Evolutionary conservation across 345 rosid genomes (phyloP), one percentile per base, ranked within the genome.

Genomic region (Rhodomyrtus tomentosa): DNA sequence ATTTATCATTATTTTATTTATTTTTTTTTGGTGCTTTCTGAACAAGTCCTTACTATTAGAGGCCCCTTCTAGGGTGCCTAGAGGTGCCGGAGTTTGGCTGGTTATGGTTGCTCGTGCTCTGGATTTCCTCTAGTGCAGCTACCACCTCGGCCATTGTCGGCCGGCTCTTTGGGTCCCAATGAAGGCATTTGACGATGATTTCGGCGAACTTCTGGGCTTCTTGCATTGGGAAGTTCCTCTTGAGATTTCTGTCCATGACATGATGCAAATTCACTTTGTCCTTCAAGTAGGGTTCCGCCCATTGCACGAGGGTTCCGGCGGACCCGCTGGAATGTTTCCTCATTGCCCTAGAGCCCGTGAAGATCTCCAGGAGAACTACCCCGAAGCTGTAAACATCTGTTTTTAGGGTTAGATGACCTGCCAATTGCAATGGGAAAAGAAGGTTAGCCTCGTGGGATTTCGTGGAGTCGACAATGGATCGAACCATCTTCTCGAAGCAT

Each of bases 371-470:
- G 14, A 89, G 88, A 72, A 88, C 89, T 12, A 88, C 88, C 36
- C 89, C 90, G 32, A 89, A 89, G 83, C 91, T 90, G 76, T 62
- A 88, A 15, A 88, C 87, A 83, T 90, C 90, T 21, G 87, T 59
- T 82, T 84, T 86, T 20, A 84, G 79, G 3, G 88, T 88, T 83
- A 82, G 82, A 81, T 54, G 87, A 29, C 90, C 88, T 88, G 85
- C 36, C 29, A 86, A 55, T 81, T 9, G 18, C 3, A 82, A 51
- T 24, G 81, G 52, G 4, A 50, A 81, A 58, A 76, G 85, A 72
- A n/a, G 3, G 29, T 50, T 18, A 29, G 76, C 54, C 36, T 10
- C 2, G 32, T 7, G 32, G 53, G 25, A 24, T 36, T 55, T 49
- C 10, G 21, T 27, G 3, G 40, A 10, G 36, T 32, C 49, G 42